Conservation (phyloP, 2,329 filamentous ascomycete species). For the Alternaria dauci region DNA sequence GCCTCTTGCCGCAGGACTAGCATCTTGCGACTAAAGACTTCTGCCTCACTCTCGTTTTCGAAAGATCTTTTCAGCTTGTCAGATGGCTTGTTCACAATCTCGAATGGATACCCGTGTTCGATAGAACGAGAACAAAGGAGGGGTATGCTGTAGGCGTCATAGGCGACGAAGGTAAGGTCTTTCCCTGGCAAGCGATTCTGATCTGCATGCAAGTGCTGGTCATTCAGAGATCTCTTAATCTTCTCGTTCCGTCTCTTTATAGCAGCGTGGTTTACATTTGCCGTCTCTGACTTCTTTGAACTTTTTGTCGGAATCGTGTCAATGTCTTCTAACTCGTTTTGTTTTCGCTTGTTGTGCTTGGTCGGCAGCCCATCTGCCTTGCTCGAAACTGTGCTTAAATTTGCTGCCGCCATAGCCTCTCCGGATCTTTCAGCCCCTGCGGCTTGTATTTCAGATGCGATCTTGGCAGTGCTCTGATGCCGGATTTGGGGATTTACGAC, state of each 20-base stretch:
- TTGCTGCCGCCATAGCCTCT: background rate
- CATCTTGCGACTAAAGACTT: constrained; percentile 14
- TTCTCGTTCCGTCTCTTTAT: background rate
- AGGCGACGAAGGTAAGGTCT: constrained; percentile 10
- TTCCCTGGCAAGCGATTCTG: constrained; percentile 5
- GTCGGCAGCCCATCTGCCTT: background rate
- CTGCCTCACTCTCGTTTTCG: background rate
- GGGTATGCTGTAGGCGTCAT: constrained; percentile 23
- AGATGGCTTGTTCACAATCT: constrained; percentile 4
- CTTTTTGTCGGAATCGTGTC: background rate
- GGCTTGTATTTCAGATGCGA: background rate
- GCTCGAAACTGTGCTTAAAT: background rate
- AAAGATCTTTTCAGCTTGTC: background rate
- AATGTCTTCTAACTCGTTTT: background rate
- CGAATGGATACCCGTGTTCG: background rate
- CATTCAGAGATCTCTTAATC: background rate
- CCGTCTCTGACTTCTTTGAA: background rate
- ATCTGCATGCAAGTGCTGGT: background rate
- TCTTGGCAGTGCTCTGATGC: background rate
- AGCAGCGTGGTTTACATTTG: background rate
- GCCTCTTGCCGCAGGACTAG: constrained; percentile 5
- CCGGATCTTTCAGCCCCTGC: background rate
- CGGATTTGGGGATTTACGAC: background rate
- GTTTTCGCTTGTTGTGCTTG: background rate
- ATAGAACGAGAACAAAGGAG: constrained; percentile 22